A percentile compares a stretch with the other conserved stretches of the same genome.
Conservation (phyloP, 1,284 basidiomycete species). For the Earliella scabrosa region DNA sequence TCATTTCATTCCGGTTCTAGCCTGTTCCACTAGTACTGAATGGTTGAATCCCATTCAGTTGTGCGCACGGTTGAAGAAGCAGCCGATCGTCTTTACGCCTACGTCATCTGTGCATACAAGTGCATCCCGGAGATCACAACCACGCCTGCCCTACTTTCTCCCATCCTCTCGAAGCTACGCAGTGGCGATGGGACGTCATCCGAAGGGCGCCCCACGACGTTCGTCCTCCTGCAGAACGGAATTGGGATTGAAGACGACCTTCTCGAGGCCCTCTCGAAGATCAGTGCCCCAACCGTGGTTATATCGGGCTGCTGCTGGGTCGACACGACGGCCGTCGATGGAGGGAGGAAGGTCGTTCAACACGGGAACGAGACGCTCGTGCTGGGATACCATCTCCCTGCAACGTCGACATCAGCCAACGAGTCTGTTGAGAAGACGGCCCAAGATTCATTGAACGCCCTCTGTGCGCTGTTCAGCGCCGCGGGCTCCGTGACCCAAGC, state of each 20-base stretch:
- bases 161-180: constrained; percentile 32
- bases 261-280: constrained; percentile 27
- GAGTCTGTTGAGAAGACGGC: constrained; percentile 26
- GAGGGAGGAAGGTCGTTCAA: constrained; percentile 35
- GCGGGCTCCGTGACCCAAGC: constrained; percentile 41
- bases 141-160: constrained; percentile 36
- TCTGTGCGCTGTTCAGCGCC: constrained; percentile 37
- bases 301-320: constrained; percentile 46
- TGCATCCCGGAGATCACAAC: constrained; percentile 38
- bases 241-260: constrained; percentile 45
- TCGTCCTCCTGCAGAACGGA: constrained; percentile 45
- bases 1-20: too few species aligned
- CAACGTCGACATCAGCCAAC: background rate
- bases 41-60: too few species aligned
- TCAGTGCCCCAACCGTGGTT: constrained; percentile 26
- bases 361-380: constrained; percentile 38
- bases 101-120: constrained; percentile 40
- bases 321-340: constrained; percentile 40
- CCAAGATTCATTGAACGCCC: constrained; percentile 29
- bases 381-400: constrained; percentile 37
- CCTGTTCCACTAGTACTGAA: too few species aligned
- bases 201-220: constrained; percentile 19
- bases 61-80: constrained; percentile 37
- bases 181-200: too few species aligned
- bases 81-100: constrained; percentile 38